Conservation (phyloP, 192 early-diverging fungal species). For the Kickxella alabastrina region DNA sequence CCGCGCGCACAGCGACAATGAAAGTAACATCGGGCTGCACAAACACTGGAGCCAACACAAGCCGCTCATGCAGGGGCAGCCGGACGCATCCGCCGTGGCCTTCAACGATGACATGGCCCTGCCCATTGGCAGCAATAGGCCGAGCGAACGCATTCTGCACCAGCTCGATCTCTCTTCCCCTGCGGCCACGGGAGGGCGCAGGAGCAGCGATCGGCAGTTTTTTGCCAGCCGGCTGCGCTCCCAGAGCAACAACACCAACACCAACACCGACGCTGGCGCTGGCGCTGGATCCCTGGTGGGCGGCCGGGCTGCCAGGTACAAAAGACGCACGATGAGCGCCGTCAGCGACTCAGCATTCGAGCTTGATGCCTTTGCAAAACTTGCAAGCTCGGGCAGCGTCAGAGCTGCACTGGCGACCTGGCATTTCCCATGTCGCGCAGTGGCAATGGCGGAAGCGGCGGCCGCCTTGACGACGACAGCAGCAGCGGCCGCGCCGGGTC, state of each 20-base stretch:
- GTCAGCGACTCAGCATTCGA: slow-evolving; percentile 39
- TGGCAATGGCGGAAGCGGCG: no score
- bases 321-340: slow-evolving; percentile 15
- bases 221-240: not conserved
- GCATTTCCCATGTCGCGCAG: no score
- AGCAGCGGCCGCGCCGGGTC: not conserved
- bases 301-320: not conserved
- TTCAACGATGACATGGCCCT: slow-evolving; percentile 39
- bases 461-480: no score
- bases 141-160: slow-evolving; percentile 16
- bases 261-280: not conserved
- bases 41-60: slow-evolving; percentile 19
- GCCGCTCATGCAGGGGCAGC: no score
- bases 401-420: no score
- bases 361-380: slow-evolving; percentile 6
- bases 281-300: no score
- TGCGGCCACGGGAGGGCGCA: not conserved
- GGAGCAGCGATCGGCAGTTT: not conserved
- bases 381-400: no score
- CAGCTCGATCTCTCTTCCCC: slow-evolving; percentile 1
- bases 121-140: slow-evolving; percentile 10
- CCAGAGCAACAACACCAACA: not conserved
- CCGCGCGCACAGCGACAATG: slow-evolving; percentile 30
- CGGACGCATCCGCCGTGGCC: not conserved
- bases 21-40: slow-evolving; percentile 22